A percentile compares a stretch with the other conserved stretches of the same genome.
Evolutionary conservation across 1,284 basidiomycete genomes (phyloP).

Genomic region (Ganoderma leucocontextum): DNA sequence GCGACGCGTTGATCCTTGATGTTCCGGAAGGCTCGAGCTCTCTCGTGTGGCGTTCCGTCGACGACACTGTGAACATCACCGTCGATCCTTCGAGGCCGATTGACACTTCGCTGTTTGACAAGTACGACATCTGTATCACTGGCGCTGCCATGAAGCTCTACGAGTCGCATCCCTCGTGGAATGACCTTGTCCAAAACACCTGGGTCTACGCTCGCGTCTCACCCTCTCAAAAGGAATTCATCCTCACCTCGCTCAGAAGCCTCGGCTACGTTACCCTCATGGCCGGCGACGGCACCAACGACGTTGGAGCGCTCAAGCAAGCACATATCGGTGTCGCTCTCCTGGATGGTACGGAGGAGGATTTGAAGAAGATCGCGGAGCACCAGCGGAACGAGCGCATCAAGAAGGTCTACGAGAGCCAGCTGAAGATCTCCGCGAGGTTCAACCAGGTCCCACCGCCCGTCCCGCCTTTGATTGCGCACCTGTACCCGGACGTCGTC

Average conservation of each 20-base stretch:
- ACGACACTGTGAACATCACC: constrained; percentile 87
- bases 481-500: constrained; percentile 89
- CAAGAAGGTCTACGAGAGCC: constrained; percentile 96
- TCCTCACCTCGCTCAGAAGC: constrained; percentile 87
- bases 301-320: constrained; percentile 95
- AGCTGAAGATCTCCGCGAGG: constrained; percentile 86
- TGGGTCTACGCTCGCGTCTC: constrained; percentile 98
- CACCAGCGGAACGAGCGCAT: constrained; percentile 88
- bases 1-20: constrained; percentile 92
- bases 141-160: constrained; percentile 91
- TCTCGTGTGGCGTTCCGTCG: constrained; percentile 92
- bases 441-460: constrained; percentile 94
- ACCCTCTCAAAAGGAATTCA: constrained; percentile 93
- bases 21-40: constrained; percentile 82
- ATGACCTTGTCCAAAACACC: constrained; percentile 86
- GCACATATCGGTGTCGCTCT: constrained; percentile 95
- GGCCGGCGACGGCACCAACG: constrained; percentile 98
- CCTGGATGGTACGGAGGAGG: constrained; percentile 90
- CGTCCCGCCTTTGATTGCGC: constrained; percentile 85
- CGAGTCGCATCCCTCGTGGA: constrained; percentile 71
- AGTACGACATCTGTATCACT: constrained; percentile 95
- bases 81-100: constrained; percentile 82
- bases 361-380: constrained; percentile 92
- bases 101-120: constrained; percentile 77
- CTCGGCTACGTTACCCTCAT: constrained; percentile 93